Evolutionary conservation across 2,329 filamentous ascomycete species (phyloP), one percentile per base, ranked within the genome.

Genomic region (Colletotrichum costaricense): DNA sequence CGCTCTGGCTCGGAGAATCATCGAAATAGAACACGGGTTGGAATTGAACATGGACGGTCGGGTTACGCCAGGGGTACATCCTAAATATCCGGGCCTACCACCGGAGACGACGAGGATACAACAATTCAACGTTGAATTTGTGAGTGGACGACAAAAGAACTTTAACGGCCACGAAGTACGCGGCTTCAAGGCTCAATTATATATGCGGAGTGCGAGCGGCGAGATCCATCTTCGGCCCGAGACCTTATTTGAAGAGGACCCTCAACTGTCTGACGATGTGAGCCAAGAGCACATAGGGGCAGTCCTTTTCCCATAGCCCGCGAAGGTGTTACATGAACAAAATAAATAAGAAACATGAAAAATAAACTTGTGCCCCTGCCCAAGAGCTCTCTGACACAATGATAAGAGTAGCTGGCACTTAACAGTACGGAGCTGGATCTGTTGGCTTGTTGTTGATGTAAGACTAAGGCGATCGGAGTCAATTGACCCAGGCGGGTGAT

Each of bases 21-120:
- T 74, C 9, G 71, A 75, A 33, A 24, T 63, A 1, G 74, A 75
- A 35, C 74, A 75, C 35, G 67, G 38, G 14, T 9, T 68, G 19
- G 6, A 14, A 0, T 9, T 74, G 46, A 22, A 72, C 0, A 26
- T n/a, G 19, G 24, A 60, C 1, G 67, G 67, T 5, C 35, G 46
- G 14, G 46, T 28, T 14, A 11, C 11, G 2, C 11, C 5, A 2
- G 35, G 16, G 6, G 26, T 42, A 12, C 11, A 14, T 4, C 56
- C 35, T 0, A 5, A 16, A 4, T 60, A 22, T 30, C 5, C 24
- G 2, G 24, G 8, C 8, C 42, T 62, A 4, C 67, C 70, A 3
- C 71, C 67, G 6, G 56, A 67, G 1, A 28, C 72, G 19, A 54
- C 26, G 19, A 67, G 71, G 11, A 46, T 73, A 12, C 11, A 38